A percentile compares a stretch with the other conserved stretches of the same genome.
phyloP scores from a whole-genome alignment of 768 basidiomycete genomes.

The Trametes elegans region DNA sequence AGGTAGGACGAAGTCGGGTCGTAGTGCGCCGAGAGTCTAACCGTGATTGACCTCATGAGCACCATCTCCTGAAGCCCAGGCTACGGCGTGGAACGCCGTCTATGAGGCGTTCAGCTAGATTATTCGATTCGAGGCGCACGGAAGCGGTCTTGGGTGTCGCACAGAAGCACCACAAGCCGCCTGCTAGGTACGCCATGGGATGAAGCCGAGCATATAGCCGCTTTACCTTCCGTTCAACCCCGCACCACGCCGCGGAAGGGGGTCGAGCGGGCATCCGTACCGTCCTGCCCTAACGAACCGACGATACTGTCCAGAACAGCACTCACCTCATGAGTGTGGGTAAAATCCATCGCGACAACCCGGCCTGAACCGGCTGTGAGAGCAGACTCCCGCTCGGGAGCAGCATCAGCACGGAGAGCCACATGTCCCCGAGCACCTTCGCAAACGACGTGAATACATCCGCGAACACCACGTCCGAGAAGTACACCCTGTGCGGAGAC shows the following conservation, averaged over 20 bases:
- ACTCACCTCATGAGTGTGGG: slow-evolving; percentile 85
- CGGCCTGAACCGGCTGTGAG: slow-evolving; percentile 56
- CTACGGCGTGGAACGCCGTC: too few relatives aligned
- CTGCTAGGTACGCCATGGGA: not conserved
- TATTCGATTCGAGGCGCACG: too few relatives aligned
- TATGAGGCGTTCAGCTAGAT: too few relatives aligned
- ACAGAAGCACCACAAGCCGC: too few relatives aligned
- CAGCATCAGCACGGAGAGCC: slow-evolving; percentile 87
- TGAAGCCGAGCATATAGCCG: not conserved
- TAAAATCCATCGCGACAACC: slow-evolving; percentile 70
- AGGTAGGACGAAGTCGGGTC: not conserved
- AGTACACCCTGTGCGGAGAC: slow-evolving; percentile 66
- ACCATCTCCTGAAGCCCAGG: not conserved
- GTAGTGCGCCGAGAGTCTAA: not conserved
- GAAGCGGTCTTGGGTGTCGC: too few relatives aligned
- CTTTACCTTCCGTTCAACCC: not conserved
- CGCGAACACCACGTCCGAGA: slow-evolving; percentile 90
- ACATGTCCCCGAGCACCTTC: slow-evolving; percentile 93
- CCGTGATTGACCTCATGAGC: not conserved
- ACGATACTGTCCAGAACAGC: not conserved
- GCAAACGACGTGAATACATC: slow-evolving; percentile 97
- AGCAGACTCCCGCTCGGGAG: slow-evolving; percentile 78
- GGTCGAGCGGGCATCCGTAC: too few relatives aligned
- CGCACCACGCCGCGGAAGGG: not conserved
- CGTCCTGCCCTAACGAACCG: too few relatives aligned